These are phyloP conservation scores for Aureobasidium sp. DNA, from an alignment of 2,329 filamentous ascomycete species.

Conservation along the genomic window DNA sequence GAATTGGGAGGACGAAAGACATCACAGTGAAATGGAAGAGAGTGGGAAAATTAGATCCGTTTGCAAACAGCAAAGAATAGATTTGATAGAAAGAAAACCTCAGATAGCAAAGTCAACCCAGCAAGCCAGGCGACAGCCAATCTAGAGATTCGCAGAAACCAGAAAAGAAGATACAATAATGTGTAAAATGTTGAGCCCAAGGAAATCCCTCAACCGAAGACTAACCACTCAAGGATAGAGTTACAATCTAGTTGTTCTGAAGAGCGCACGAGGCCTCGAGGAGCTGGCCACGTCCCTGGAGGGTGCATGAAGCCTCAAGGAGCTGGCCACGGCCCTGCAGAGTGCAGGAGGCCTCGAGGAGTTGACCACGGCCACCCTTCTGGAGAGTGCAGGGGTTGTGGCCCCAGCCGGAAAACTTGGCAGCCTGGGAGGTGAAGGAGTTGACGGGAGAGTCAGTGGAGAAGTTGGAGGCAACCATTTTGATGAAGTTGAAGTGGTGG, in stretches of 20 bases:
- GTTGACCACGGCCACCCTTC: background rate
- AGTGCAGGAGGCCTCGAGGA: background rate
- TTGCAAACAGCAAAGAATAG: background rate
- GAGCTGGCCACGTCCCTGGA: background rate
- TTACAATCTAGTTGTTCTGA: background rate
- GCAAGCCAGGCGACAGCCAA: background rate
- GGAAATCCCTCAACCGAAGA: too few relatives aligned
- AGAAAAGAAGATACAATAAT: background rate
- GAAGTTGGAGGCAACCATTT: background rate
- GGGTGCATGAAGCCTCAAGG: background rate
- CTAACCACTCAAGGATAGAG: too few relatives aligned
- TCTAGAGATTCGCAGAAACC: background rate
- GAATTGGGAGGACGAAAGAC: too few relatives aligned
- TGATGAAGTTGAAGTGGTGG: background rate
- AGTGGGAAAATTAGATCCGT: background rate
- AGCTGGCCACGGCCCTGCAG: background rate
- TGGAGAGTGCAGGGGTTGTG: background rate
- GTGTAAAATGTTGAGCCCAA: too few relatives aligned
- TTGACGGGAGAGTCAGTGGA: background rate
- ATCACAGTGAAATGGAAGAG: too few relatives aligned
- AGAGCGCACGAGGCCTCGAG: background rate
- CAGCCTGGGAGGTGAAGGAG: too few relatives aligned
- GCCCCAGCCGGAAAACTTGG: too few relatives aligned
- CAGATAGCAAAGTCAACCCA: background rate
- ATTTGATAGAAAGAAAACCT: background rate